These are phyloP conservation scores for Xylariaceae sp. DNA, from an alignment of 2,329 filamentous ascomycete species.

Conservation along the genomic window DNA sequence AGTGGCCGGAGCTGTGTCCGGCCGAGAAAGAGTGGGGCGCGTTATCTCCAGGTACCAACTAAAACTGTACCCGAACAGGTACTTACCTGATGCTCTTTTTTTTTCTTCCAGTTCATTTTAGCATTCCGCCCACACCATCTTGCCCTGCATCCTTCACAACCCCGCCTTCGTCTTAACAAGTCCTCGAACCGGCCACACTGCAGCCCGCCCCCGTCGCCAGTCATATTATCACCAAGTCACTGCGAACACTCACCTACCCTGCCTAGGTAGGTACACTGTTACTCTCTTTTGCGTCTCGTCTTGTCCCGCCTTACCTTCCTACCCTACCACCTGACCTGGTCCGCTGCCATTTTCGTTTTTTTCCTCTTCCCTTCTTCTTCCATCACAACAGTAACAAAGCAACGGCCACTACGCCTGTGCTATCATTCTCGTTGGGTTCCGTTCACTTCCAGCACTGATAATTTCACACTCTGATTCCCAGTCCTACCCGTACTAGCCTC, in stretches of 20 bases:
- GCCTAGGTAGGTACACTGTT: neutral
- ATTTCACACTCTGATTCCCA: neutral
- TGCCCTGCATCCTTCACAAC: conserved; percentile 18
- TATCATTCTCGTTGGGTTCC: conserved; percentile 9
- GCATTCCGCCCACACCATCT: conserved; percentile 13
- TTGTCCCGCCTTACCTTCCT: conserved; percentile 2
- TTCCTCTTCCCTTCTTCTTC: neutral
- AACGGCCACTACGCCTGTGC: neutral
- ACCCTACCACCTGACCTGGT: conserved; percentile 9
- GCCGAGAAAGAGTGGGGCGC: too few species aligned
- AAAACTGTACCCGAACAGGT: too few species aligned
- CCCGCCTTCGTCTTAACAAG: conserved; percentile 15
- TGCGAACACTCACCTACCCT: conserved; percentile 2
- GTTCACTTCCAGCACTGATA: conserved; percentile 9
- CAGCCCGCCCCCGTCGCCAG: conserved; percentile 7
- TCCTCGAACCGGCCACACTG: conserved; percentile 9
- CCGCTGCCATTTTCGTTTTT: conserved; percentile 3
- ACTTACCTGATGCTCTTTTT: neutral
- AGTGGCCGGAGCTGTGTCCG: too few species aligned
- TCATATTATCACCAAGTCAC: conserved; percentile 4
- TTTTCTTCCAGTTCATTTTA: conserved; percentile 15
- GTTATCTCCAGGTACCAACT: too few species aligned
- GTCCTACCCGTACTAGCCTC: conserved; percentile 6
- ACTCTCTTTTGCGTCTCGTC: neutral
- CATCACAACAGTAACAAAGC: neutral